Evolutionary conservation across 2,329 filamentous ascomycete genomes (phyloP).

Genomic region (Cladosporium sp.): DNA sequence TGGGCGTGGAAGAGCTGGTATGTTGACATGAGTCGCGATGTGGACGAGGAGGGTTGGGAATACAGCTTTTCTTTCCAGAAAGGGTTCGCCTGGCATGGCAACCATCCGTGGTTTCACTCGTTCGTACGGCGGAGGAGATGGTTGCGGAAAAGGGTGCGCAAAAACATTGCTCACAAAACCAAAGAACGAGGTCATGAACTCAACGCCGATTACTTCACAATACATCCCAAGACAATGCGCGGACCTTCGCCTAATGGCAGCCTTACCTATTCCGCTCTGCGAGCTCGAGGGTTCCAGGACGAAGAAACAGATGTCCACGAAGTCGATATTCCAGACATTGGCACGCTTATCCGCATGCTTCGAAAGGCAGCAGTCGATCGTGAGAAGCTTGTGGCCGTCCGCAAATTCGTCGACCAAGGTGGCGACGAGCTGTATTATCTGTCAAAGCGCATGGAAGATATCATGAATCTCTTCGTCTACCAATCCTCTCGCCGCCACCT

Average conservation of each 20-base stretch:
- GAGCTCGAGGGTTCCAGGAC: conserved; percentile 21
- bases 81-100: conserved; percentile 70
- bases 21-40: conserved; percentile 72
- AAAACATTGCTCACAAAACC: conserved; percentile 40
- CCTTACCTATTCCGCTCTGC: conserved; percentile 10
- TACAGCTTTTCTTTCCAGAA: conserved; percentile 81
- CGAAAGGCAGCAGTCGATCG: conserved; percentile 74
- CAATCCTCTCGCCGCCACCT: conserved; percentile 80
- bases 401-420: conserved; percentile 74
- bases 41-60: conserved; percentile 91
- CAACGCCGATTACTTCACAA: conserved; percentile 74
- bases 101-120: conserved; percentile 86
- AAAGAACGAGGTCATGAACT: conserved; percentile 60
- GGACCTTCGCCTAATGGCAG: conserved; percentile 17
- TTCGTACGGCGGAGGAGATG: conserved; percentile 89
- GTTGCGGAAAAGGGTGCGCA: conserved; percentile 75
- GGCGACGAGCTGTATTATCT: conserved; percentile 73
- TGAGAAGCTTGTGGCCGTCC: conserved; percentile 81
- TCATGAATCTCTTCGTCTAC: conserved; percentile 85
- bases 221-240: conserved; percentile 44
- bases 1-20: conserved; percentile 76
- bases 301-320: conserved; percentile 43
- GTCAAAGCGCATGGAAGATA: conserved; percentile 70
- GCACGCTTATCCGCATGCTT: conserved; percentile 64
- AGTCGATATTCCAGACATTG: conserved; percentile 61